A percentile compares a stretch with the other conserved stretches of the same genome.
Conservation (phyloP, 2,329 filamentous ascomycete genomes). For the Aureobasidium leucospermi region DNA sequence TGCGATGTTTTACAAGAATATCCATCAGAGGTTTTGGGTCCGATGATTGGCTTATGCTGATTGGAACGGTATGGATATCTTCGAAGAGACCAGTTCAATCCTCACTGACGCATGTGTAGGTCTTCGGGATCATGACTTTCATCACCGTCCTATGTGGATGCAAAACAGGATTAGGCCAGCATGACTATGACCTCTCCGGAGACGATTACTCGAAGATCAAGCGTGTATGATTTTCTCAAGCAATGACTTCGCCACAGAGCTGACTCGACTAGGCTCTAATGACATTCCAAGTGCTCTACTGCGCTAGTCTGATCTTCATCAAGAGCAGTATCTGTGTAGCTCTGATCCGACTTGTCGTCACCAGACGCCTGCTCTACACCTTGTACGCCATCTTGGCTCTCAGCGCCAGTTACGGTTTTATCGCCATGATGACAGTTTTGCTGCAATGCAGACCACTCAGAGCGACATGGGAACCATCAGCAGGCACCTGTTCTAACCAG, state of each 20-base stretch:
- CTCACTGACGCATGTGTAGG: background rate
- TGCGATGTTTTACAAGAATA: slow-evolving; percentile 10
- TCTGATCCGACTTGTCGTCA: slow-evolving; percentile 8
- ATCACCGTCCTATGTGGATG: slow-evolving; percentile 4
- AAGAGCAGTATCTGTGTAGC: slow-evolving; percentile 14
- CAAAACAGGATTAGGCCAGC: slow-evolving; percentile 13
- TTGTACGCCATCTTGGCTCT: slow-evolving; percentile 10
- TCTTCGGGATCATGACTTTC: slow-evolving; percentile 7
- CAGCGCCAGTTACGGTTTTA: background rate
- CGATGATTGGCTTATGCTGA: slow-evolving; percentile 13
- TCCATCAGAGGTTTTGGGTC: slow-evolving; percentile 6
- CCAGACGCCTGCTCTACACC: background rate
- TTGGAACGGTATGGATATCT: background rate
- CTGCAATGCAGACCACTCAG: background rate
- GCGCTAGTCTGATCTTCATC: slow-evolving; percentile 11
- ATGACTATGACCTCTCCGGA: slow-evolving; percentile 1
- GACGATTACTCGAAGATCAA: slow-evolving; percentile 2
- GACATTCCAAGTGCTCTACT: slow-evolving; percentile 8
- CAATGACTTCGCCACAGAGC: background rate
- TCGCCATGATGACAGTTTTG: slow-evolving; percentile 2
- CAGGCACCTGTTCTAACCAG: background rate
- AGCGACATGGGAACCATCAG: background rate
- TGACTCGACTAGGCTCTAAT: background rate
- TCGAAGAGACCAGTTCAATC: background rate
- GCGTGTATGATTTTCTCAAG: background rate